Base-by-base conservation (phyloP, 305 asterid genomes). In the Solanum hybrid region DNA sequence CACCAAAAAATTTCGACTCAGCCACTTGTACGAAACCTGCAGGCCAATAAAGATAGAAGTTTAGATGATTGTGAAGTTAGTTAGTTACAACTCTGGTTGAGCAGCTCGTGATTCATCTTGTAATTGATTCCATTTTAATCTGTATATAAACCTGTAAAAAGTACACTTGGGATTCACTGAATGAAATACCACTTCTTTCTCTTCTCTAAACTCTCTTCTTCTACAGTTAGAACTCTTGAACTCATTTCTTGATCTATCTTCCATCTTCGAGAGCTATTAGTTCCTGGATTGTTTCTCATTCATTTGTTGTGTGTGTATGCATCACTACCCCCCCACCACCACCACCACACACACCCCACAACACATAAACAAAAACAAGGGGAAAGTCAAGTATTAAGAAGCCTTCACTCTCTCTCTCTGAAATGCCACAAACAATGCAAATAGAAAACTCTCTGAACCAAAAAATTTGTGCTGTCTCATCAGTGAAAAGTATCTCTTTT, bases 11-110 rank as follows among this genome's bases (percentile, higher is more conserved):
- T 95, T 95, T 72, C 98, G 96, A 93, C 99, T 97, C 37, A 97
- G 94, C 99, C 99, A 97, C 92, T 97, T 97, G 94, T 97, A 97
- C 22, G 99, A 97, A 90, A 97, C 98, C 99, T 97, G 90, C 64
- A 86, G 88, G 64, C 35, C 86, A 77, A 40, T 56, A 24, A 51
- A 81, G 14, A 78, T 78, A n/a, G 37, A 51, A 88, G 22, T 19
- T 84, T 1, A 82, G 38, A 45, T 45, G 38, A 56, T 84, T 51
- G 12, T 80, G 86, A 80, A 38, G 86, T 38, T 80, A 77, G 10
- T 19, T 4, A 26, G 87, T 81, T 42, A 81, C 69, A 26, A 26
- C 19, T 40, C 86, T 26, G 4, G 36, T 81, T 81, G 86, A 81
- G 69, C 64, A 24, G 35, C 66, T n/a, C 10, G 0, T n/a, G 86